These are phyloP conservation scores for Phycomyces nitens DNA, from an alignment of 192 early-diverging fungal genomes.

Conservation along the genomic window DNA sequence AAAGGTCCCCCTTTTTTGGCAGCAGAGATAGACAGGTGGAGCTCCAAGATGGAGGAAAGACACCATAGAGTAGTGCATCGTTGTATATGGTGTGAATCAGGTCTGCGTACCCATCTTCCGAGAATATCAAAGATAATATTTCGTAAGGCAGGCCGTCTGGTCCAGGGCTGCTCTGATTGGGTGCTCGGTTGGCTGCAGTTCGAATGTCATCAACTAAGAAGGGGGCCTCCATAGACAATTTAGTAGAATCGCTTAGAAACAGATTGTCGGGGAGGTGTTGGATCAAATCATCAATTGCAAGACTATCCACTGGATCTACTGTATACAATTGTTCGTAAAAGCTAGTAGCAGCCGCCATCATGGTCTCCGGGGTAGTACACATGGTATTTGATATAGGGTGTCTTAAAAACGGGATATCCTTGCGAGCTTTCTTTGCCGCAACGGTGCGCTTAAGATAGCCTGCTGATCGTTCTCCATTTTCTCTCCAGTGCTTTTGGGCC, in stretches of 20 bases:
- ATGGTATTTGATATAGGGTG: too few relatives aligned
- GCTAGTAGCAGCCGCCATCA: too few relatives aligned
- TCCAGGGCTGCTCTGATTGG: conserved; percentile 6
- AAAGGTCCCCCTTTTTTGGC: conserved; percentile 29
- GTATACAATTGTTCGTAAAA: too few relatives aligned
- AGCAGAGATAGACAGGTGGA: not conserved
- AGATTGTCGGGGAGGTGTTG: too few relatives aligned
- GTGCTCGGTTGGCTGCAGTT: not conserved
- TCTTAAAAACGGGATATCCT: not conserved
- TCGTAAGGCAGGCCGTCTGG: too few relatives aligned
- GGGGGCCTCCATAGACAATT: not conserved
- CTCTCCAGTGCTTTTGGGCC: not conserved
- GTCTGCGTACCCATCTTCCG: not conserved
- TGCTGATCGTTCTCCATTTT: too few relatives aligned
- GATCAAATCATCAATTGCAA: too few relatives aligned
- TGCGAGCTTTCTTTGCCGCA: not conserved
- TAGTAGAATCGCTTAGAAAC: too few relatives aligned
- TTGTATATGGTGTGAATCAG: not conserved
- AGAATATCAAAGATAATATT: not conserved
- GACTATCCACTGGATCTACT: too few relatives aligned
- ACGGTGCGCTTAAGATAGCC: not conserved
- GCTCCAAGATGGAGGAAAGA: not conserved
- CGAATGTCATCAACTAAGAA: not conserved
- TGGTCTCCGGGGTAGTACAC: too few relatives aligned
- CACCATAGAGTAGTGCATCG: not conserved